A percentile compares a stretch with the other conserved stretches of the same genome.
phyloP scores from a whole-genome alignment of 768 basidiomycete species.

The Suillus clintonianus region DNA sequence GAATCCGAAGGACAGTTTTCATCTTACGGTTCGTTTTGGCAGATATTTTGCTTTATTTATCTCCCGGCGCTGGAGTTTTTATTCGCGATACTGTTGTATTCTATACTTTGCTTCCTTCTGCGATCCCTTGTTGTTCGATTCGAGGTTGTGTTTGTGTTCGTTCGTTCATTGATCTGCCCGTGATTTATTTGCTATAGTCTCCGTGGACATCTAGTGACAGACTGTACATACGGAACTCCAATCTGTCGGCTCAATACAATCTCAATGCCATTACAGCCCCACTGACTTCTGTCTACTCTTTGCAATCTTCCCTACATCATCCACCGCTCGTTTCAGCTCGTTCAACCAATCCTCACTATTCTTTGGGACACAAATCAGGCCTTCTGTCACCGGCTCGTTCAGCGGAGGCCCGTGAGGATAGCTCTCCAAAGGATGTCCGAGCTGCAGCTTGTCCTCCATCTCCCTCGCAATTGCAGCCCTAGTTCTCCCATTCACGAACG shows the following conservation, averaged over 20 bases:
- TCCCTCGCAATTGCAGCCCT: slow-evolving; percentile 72
- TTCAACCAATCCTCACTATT: slow-evolving; percentile 53
- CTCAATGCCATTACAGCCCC: background rate
- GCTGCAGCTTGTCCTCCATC: slow-evolving; percentile 68
- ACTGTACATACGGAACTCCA: background rate
- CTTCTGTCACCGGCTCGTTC: slow-evolving; percentile 37
- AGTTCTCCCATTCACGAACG: slow-evolving; percentile 86
- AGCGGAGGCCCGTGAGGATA: slow-evolving; percentile 29
- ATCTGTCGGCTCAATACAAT: background rate
- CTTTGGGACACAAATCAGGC: slow-evolving; percentile 38
- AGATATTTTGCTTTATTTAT: slow-evolving; percentile 29
- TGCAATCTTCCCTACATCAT: slow-evolving; percentile 76
- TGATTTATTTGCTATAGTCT: background rate
- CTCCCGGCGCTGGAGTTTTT: slow-evolving; percentile 18
- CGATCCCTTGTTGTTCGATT: background rate
- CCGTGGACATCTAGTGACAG: background rate
- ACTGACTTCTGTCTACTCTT: slow-evolving; percentile 57
- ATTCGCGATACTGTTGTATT: slow-evolving; percentile 30
- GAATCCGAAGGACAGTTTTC: slow-evolving; percentile 13
- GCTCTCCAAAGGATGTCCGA: slow-evolving; percentile 48
- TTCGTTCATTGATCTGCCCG: background rate
- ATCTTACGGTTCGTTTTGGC: slow-evolving; percentile 17
- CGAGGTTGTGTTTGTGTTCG: background rate
- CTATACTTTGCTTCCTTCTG: slow-evolving; percentile 5
- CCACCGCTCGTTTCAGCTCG: slow-evolving; percentile 74